Evolutionary conservation across 163 green algal species (phyloP).

Genomic region (Scenedesmus sp.): DNA sequence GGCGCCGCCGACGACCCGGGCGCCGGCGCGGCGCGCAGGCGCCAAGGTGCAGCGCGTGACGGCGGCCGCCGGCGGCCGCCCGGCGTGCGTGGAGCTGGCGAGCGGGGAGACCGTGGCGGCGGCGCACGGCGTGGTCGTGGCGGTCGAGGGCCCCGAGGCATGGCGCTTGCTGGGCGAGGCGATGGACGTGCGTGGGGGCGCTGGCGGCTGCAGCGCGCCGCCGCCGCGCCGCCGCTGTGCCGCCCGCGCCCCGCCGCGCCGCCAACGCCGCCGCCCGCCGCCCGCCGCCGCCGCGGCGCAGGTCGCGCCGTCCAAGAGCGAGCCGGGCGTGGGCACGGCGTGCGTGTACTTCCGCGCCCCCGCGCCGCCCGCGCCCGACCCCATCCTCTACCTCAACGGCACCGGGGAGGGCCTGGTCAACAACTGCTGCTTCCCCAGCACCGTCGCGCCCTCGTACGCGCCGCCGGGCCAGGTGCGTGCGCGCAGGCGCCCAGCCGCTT

Average conservation of each 20-base stretch:
- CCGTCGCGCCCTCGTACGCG: conserved; percentile 90
- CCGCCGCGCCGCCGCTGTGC: no score
- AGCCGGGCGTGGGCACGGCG: conserved; percentile 85
- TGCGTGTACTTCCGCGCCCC: conserved; percentile 92
- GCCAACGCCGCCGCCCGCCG: no score
- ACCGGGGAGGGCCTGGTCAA: conserved; percentile 88
- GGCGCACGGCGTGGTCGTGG: conserved; percentile 85
- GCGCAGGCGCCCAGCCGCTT: no score
- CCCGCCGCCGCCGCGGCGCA: neutral
- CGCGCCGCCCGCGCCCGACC: conserved; percentile 61
- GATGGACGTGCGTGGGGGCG: conserved; percentile 47
- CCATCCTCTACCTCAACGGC: conserved; percentile 96
- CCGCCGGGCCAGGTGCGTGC: conserved; percentile 78
- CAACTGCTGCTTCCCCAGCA: conserved; percentile 95
- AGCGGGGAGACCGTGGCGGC: conserved; percentile 63
- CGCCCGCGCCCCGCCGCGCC: no score
- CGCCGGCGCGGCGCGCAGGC: no score
- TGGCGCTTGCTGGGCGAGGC: conserved; percentile 71
- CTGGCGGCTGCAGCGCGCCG: neutral
- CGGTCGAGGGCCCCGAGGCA: conserved; percentile 85
- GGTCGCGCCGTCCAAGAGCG: conserved; percentile 64
- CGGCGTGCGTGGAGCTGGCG: conserved; percentile 59
- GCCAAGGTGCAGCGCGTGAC: conserved; percentile 43
- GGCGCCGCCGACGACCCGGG: no score
- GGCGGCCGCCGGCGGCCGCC: neutral